Conservation (phyloP, 371 early-diverging fungal genomes). For the Funneliformis caledonium region DNA sequence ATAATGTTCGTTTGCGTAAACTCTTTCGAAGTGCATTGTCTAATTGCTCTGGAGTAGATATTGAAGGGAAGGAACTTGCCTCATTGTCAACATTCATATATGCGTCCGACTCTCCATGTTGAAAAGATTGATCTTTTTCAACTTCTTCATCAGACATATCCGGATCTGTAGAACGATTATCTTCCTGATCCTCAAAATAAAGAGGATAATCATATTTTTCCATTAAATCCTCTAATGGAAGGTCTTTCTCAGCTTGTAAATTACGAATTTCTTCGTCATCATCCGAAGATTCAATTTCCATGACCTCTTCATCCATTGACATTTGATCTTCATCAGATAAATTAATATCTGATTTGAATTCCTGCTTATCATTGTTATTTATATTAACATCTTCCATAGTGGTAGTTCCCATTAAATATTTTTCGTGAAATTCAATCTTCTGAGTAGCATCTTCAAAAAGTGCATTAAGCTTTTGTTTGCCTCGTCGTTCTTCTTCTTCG, state of each 20-base stretch:
- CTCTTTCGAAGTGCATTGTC: neutral
- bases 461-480: slow-evolving; percentile 64
- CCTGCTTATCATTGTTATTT: slow-evolving; percentile 7
- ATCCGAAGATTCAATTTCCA: slow-evolving; percentile 40
- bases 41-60: slow-evolving; percentile 5
- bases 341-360: neutral
- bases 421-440: slow-evolving; percentile 71
- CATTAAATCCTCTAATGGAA: slow-evolving; percentile 65
- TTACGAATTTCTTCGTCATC: slow-evolving; percentile 59
- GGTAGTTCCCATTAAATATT: slow-evolving; percentile 48
- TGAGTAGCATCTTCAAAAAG: slow-evolving; percentile 77
- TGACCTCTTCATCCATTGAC: slow-evolving; percentile 46
- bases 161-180: slow-evolving; percentile 35
- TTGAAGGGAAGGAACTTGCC: neutral
- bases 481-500: slow-evolving; percentile 66
- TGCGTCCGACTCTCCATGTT: slow-evolving; percentile 3
- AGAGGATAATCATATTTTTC: slow-evolving; percentile 52
- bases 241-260: slow-evolving; percentile 56
- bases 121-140: neutral
- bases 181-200: slow-evolving; percentile 43
- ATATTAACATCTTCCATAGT: slow-evolving; percentile 39
- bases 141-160: slow-evolving; percentile 43
- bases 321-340: slow-evolving; percentile 34
- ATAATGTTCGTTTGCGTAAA: slow-evolving; percentile 38
- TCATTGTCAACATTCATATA: neutral